Base-by-base conservation (phyloP, 192 early-diverging fungal species). In the Coemansia sp. region DNA sequence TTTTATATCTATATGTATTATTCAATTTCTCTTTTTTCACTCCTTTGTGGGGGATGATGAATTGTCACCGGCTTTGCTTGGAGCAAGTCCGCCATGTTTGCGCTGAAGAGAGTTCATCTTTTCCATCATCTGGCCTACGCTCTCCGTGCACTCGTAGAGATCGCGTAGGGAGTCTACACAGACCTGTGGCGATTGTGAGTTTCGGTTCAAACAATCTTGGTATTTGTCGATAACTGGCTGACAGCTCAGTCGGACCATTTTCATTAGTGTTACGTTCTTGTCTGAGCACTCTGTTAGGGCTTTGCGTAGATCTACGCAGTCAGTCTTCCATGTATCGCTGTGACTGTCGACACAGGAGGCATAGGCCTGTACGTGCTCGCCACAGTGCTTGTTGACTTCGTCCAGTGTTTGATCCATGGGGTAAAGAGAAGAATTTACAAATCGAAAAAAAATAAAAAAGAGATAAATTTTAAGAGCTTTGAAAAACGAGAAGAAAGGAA, bases 301-400 rank as follows among this genome's bases (percentile, higher is more conserved):
- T 49, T 77, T 42, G 20, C 82, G 77, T 20, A 85, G 66, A 15
- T 63, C 70, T 2, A 63, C 55, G 61, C 82, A 85, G 52, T 85
- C 78, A 1, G 61, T 63, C 41, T 75, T 79, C 82, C 82, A 85
- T 13, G 77, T 77, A 1, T 85, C 67, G 22, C 62, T 64, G 43
- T 85, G 71, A 41, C 33, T 64, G 31, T 85, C 82, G 46, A 85
- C 82, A 47, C 82, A 85, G 1, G 66, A 38, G 0, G 82, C 82
- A 61, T 80, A 85, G 1, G 74, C 78, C 40, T 85, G 68, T 3
- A 85, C 78, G 2, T 85, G 75, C 24, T 80, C 73, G 72, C 78
- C 65, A 67, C 82, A 85, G 82, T 85, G 82, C 78, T 72, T 85
- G 72, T 80, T 79, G 22, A 85, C 82, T 51, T 85, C 82, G 67